Evolutionary conservation across 306 rosid genomes (phyloP).

Genomic region (Calophaca sinica): DNA sequence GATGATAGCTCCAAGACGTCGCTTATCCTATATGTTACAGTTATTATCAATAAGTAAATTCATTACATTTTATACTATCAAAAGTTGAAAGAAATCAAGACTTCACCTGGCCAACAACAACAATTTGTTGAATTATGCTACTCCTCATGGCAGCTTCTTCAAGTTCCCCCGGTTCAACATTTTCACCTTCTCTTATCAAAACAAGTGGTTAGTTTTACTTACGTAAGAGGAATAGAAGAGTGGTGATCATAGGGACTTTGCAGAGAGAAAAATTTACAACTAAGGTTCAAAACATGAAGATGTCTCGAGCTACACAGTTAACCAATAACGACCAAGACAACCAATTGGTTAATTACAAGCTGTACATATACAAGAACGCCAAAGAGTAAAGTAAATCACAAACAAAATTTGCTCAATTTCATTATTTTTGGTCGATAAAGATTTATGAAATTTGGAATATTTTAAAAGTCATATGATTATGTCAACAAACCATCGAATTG

Average conservation of each 20-base stretch:
- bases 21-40: conserved; percentile 67
- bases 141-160: conserved; percentile 96
- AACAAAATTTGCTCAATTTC: conserved; percentile 6
- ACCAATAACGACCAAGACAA: neutral
- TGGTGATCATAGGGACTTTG: conserved; percentile 3
- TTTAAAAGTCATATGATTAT: neutral
- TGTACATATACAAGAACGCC: neutral
- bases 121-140: conserved; percentile 77
- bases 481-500: conserved; percentile 8
- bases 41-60: conserved; percentile 31
- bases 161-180: conserved; percentile 83
- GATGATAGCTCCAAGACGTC: conserved; percentile 88
- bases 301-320: neutral
- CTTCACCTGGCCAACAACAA: conserved; percentile 91
- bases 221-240: conserved; percentile 5
- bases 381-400: neutral
- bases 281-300: neutral
- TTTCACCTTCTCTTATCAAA: conserved; percentile 72
- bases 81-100: conserved; percentile 5
- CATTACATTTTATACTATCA: neutral
- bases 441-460: neutral
- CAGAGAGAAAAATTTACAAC: neutral
- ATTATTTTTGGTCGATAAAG: neutral
- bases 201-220: conserved; percentile 31
- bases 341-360: neutral